Base-by-base conservation (phyloP, 2,329 filamentous ascomycete genomes). In the Ophiognomonia clavigignenti-juglandacearum region DNA sequence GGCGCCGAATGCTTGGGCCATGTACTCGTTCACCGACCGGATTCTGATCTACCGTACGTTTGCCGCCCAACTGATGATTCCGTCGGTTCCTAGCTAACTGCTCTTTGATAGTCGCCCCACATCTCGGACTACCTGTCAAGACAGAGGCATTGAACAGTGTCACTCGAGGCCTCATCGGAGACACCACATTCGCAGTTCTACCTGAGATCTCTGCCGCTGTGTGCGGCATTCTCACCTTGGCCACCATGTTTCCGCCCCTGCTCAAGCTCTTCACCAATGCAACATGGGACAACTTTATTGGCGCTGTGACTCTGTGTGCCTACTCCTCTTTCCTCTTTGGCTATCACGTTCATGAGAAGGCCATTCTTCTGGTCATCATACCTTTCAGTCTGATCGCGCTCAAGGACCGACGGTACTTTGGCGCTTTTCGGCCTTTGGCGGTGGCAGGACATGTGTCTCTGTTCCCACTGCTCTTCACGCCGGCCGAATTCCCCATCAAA, bases 281-380 rank as follows among this genome's bases (percentile, higher is more conserved):
- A 2, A 88, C 81, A 1, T 96, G 89, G 88, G 86, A 95, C 53
- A 86, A 80, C 47, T 97, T 98, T 62, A 78, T 97, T 35, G 89
- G 89, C 4, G 85, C 89, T 1, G 79, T 96, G 37, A 96, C 92
- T 0, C 80, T 97, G 14, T 97, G 93, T 61, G 93, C 88, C 49
- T 98, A 96, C 62, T 87, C 92, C 0, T 96, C 92, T 0, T 98
- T 98, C 69, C 76, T 98, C 9, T 97, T 97, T 58, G 92, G 93
- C 47, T 98, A 92, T 90, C 93, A 98, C 61, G 93, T 98, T 8
- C 93, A 98, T 59, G 93, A 98, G 63, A 98, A 98, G 67, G 93
- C 93, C 2, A 87, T 98, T 48, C 77, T 98, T 19, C 79, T 97
- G 18, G 86, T 97, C 61, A 90, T 98, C 55, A 87, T 97, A 40